These are phyloP conservation scores for Aureobasidium sp. DNA, from an alignment of 2,329 filamentous ascomycete species.

Conservation along the genomic window DNA sequence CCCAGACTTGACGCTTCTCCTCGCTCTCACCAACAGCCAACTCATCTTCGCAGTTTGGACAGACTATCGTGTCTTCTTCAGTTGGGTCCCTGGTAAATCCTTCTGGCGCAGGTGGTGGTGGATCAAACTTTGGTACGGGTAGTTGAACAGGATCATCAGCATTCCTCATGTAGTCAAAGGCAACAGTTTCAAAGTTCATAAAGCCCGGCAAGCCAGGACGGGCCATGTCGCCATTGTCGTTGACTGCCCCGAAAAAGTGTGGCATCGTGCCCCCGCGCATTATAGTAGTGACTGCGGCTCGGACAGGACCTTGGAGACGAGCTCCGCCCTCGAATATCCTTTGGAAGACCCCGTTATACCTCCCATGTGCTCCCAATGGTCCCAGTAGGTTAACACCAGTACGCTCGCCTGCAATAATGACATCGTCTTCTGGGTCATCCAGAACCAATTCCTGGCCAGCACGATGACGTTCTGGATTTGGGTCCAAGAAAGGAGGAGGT, in stretches of 20 bases:
- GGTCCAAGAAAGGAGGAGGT: conserved; percentile 13
- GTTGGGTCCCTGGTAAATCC: conserved; percentile 75
- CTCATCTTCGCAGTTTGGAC: conserved; percentile 80
- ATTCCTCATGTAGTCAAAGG: conserved; percentile 36
- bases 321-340: not conserved
- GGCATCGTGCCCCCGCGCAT: not conserved
- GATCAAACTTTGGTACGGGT: conserved; percentile 48
- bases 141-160: conserved; percentile 24
- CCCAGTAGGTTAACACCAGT: not conserved
- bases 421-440: conserved; percentile 27
- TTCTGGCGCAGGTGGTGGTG: conserved; percentile 57
- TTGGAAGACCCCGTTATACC: not conserved
- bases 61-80: conserved; percentile 68
- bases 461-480: not conserved
- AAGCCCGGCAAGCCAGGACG: conserved; percentile 15
- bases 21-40: conserved; percentile 64
- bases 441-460: conserved; percentile 30
- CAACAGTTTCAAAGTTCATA: conserved; percentile 36
- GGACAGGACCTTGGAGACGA: not conserved
- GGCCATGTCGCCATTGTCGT: not conserved
- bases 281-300: not conserved
- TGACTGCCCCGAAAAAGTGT: not conserved
- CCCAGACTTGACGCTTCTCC: conserved; percentile 81
- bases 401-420: conserved; percentile 20
- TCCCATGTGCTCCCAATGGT: not conserved